Evolutionary conservation across 2,329 filamentous ascomycete genomes (phyloP), one percentile per base, ranked within the genome.

Genomic region (Tolypocladium tropicale): DNA sequence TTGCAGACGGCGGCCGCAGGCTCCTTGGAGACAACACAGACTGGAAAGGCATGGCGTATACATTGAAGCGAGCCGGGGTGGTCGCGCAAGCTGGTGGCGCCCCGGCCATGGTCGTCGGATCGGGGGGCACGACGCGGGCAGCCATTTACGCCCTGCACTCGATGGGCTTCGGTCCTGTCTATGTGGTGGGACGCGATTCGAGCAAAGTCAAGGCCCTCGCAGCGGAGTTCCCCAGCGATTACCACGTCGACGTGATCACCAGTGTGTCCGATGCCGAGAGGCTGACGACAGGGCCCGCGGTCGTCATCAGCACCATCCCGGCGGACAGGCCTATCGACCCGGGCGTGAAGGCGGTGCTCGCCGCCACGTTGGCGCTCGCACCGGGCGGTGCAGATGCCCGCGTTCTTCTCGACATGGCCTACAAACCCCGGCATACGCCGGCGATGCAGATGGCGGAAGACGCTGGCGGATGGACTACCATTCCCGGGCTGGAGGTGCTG

Each of bases 1-100:
- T 73, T 9, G 65, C 62, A 9, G 74, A 70, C 3, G 75, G 73
- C 4, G 71, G 76, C 55, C 72, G 72, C 52, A 80, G 77, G 4
- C 81, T 97, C 3, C 70, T 89, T 18, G 94, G 94, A 48, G 89
- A 92, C 68, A 99, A 99, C 72, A 99, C 94, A 14, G 94, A 99
- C 74, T 99, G 91, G 88, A 81, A 84, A 65, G 94, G 94, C 59
- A 99, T 99, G 84, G 84, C 88, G 2, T 83, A 88, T 62, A 86
- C 89, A 4, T 80, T 99, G 23, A 83, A 81, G 56, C 82, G 82
- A 46, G 85, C 83, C 2, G 89, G 89, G 9, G 76, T 88, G 41
- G 73, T 74, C 23, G 52, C 60, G 59, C 70, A 62, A 64, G 68
- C 66, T 55, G 54, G 58, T 37, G 23, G 59, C 36, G 59, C 56